Evolutionary conservation across 1,284 basidiomycete genomes (phyloP).

Genomic region (Coniophora puteana): DNA sequence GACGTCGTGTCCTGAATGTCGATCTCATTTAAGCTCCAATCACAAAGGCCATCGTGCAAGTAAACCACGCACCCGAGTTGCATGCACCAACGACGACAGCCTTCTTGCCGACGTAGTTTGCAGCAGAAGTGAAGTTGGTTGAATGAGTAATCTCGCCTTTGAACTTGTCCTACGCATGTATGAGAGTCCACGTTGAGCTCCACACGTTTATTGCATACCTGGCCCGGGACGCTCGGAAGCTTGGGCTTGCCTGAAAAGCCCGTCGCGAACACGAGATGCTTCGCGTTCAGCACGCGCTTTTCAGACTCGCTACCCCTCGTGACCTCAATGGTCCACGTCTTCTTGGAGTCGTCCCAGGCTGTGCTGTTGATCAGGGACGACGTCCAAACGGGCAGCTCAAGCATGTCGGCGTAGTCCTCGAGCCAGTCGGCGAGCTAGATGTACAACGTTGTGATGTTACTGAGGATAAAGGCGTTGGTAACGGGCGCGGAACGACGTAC

Average conservation of each 20-base stretch:
- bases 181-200: neutral
- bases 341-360: conserved; percentile 36
- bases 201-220: conserved; percentile 12
- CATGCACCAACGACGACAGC: conserved; percentile 54
- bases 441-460: too few relatives aligned
- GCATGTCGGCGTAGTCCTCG: conserved; percentile 58
- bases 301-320: conserved; percentile 34
- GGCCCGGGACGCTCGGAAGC: conserved; percentile 44
- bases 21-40: too few relatives aligned
- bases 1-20: conserved; percentile 38
- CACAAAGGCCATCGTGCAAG: neutral
- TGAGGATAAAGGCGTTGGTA: too few relatives aligned
- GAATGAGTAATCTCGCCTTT: conserved; percentile 49
- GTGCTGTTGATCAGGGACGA: conserved; percentile 40
- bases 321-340: conserved; percentile 55
- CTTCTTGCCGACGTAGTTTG: conserved; percentile 47
- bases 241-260: conserved; percentile 54
- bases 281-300: conserved; percentile 46
- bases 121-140: conserved; percentile 38
- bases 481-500: too few relatives aligned
- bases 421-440: conserved; percentile 70
- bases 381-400: conserved; percentile 69
- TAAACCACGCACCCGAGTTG: conserved; percentile 41
- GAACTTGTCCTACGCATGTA: conserved; percentile 37
- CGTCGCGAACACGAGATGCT: conserved; percentile 59